Conservation (phyloP, 2,329 filamentous ascomycete genomes). For the Arthrobotrys megalospora region DNA sequence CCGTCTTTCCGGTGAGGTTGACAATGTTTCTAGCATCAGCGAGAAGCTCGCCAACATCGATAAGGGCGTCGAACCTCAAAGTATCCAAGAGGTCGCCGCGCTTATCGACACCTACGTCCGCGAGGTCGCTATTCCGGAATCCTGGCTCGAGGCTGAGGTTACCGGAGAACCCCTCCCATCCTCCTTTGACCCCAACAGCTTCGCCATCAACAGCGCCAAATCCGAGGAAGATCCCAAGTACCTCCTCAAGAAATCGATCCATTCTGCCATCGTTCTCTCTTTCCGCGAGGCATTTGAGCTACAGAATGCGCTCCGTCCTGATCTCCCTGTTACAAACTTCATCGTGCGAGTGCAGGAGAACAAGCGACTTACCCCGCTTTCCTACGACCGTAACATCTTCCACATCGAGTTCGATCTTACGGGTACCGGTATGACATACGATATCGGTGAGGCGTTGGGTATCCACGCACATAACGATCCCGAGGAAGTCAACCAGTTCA, state of each 20-base stretch:
- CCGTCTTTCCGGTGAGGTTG: slow-evolving; percentile 79
- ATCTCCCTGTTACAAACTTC: slow-evolving; percentile 86
- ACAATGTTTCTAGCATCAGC: slow-evolving; percentile 69
- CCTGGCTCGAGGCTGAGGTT: slow-evolving; percentile 79
- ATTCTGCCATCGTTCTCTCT: slow-evolving; percentile 85
- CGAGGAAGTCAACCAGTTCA: slow-evolving; percentile 84
- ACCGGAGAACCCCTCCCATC: slow-evolving; percentile 72
- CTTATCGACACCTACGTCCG: slow-evolving; percentile 78
- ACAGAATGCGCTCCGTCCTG: slow-evolving; percentile 81
- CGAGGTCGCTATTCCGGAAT: slow-evolving; percentile 80
- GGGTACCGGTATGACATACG: slow-evolving; percentile 90
- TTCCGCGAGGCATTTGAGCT: slow-evolving; percentile 97
- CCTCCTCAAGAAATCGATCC: slow-evolving; percentile 82
- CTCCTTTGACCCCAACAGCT: slow-evolving; percentile 83
- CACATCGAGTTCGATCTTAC: slow-evolving; percentile 99
- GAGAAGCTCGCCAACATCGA: slow-evolving; percentile 54
- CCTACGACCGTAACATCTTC: slow-evolving; percentile 99
- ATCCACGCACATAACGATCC: slow-evolving; percentile 96
- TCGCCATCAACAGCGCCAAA: slow-evolving; percentile 81
- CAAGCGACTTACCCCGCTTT: slow-evolving; percentile 86
- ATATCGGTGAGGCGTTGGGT: slow-evolving; percentile 96
- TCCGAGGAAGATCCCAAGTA: slow-evolving; percentile 78
- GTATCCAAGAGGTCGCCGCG: slow-evolving; percentile 68
- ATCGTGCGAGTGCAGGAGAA: slow-evolving; percentile 95
- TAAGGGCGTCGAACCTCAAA: slow-evolving; percentile 66